These are phyloP conservation scores for Avicennia marina DNA, from an alignment of 257 asterid genomes.

Conservation along the genomic window DNA sequence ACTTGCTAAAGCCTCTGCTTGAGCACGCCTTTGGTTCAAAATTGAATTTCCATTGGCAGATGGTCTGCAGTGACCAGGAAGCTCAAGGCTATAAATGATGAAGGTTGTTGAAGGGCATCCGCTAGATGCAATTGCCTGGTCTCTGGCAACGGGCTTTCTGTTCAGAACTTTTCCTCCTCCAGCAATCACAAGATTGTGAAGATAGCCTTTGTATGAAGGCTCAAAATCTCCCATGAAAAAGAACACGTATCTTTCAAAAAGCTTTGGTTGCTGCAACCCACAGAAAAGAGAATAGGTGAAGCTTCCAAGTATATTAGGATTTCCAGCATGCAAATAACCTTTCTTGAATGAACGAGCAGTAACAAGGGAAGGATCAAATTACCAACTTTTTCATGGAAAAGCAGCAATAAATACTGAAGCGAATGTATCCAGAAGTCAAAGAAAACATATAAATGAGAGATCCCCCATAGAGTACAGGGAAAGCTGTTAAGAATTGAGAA, in stretches of 20 bases:
- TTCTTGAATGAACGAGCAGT: too few relatives aligned
- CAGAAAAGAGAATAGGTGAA: not conserved
- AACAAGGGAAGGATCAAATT: not conserved
- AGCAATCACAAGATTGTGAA: conserved; percentile 70
- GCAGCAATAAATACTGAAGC: too few relatives aligned
- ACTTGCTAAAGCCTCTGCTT: conserved; percentile 61
- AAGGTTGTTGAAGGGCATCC: conserved; percentile 28
- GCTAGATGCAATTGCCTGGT: conserved; percentile 17
- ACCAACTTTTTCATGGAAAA: too few relatives aligned
- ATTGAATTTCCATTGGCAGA: conserved; percentile 22
- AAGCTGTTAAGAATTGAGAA: not conserved
- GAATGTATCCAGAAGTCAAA: too few relatives aligned
- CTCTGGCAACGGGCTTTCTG: conserved; percentile 64
- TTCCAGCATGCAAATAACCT: conserved; percentile 2
- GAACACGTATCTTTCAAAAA: conserved; percentile 58
- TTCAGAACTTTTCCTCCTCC: conserved; percentile 82
- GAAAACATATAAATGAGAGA: not conserved
- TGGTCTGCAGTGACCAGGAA: conserved; percentile 40
- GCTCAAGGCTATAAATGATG: conserved; percentile 58
- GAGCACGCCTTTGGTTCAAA: conserved; percentile 30
- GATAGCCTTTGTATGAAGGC: conserved; percentile 66
- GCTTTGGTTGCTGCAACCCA: conserved; percentile 75
- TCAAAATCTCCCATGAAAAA: conserved; percentile 64
- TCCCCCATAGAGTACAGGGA: not conserved
- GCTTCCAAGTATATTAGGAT: not conserved